These are phyloP conservation scores for Talaromyces sp. DNA, from an alignment of 2,329 filamentous ascomycete genomes.

Conservation along the genomic window DNA sequence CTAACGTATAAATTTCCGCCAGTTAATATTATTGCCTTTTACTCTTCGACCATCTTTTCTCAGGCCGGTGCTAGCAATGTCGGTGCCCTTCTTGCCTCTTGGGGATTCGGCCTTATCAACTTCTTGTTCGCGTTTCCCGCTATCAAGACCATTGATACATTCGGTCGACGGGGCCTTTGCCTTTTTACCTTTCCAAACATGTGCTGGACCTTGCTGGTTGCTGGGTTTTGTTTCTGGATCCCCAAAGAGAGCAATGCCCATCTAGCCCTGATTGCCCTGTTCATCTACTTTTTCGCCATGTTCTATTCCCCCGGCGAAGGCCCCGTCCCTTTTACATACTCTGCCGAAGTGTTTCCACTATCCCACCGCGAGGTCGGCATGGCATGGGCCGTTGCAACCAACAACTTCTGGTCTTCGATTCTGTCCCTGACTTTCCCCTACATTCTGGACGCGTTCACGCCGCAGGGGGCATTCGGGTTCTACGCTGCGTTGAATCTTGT, in stretches of 20 bases:
- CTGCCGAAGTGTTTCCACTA: slow-evolving; percentile 51
- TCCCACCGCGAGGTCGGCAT: slow-evolving; percentile 48
- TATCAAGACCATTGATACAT: slow-evolving; percentile 63
- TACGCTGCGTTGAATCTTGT: slow-evolving; percentile 53
- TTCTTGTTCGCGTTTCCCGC: slow-evolving; percentile 61
- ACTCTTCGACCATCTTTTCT: slow-evolving; percentile 56
- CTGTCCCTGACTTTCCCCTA: slow-evolving; percentile 41
- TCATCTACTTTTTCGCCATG: slow-evolving; percentile 60
- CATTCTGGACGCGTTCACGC: slow-evolving; percentile 39
- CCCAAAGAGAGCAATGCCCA: slow-evolving; percentile 37
- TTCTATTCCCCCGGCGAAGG: slow-evolving; percentile 63
- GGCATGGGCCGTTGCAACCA: slow-evolving; percentile 31
- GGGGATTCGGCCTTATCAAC: slow-evolving; percentile 61
- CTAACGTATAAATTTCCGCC: not conserved
- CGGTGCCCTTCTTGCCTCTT: slow-evolving; percentile 57
- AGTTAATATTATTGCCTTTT: slow-evolving; percentile 71
- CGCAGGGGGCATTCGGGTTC: slow-evolving; percentile 52
- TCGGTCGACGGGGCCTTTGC: slow-evolving; percentile 57
- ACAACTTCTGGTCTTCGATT: slow-evolving; percentile 38
- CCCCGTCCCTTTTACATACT: slow-evolving; percentile 48
- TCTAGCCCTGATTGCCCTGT: slow-evolving; percentile 53
- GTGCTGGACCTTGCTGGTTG: slow-evolving; percentile 61
- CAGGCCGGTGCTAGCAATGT: slow-evolving; percentile 53
- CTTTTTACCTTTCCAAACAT: slow-evolving; percentile 64
- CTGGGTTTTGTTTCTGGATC: slow-evolving; percentile 55